A percentile compares a stretch with the other conserved stretches of the same genome.
Evolutionary conservation across 2,329 filamentous ascomycete genomes (phyloP).

Genomic region (Sphaceloma murrayae): DNA sequence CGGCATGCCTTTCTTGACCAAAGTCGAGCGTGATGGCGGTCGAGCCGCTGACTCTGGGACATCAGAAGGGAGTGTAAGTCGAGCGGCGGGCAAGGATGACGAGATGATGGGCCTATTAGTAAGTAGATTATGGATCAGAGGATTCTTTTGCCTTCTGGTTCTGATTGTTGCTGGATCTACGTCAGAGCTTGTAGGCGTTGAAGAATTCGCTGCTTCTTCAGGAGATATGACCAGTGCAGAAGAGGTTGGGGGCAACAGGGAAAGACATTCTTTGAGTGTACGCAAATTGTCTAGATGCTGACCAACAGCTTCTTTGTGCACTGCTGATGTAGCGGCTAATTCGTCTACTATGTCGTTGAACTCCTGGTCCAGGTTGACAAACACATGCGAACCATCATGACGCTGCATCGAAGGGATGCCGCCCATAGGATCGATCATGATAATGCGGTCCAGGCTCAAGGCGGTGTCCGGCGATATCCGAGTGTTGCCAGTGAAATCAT

Average conservation of each 20-base stretch:
- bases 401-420: conserved; percentile 62
- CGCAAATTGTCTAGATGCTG: conserved; percentile 62
- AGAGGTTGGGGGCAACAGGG: conserved; percentile 69
- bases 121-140: conserved; percentile 86
- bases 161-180: conserved; percentile 35
- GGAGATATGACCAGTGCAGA: conserved; percentile 87
- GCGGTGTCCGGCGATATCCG: neutral
- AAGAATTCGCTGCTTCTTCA: conserved; percentile 61
- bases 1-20: conserved; percentile 86
- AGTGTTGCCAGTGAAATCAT: conserved; percentile 26
- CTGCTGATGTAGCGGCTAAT: conserved; percentile 23
- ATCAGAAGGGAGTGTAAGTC: conserved; percentile 39
- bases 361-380: conserved; percentile 90
- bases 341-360: conserved; percentile 59
- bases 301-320: conserved; percentile 25
- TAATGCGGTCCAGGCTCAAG: conserved; percentile 62
- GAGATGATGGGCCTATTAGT: conserved; percentile 92
- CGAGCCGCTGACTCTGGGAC: conserved; percentile 26
- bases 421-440: conserved; percentile 77
- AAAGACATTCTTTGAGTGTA: conserved; percentile 59
- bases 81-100: conserved; percentile 71
- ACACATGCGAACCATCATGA: conserved; percentile 61
- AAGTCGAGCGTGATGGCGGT: conserved; percentile 38
- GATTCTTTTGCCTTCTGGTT: conserved; percentile 60
- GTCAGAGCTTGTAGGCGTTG: conserved; percentile 22